Evolutionary conservation across 2,329 filamentous ascomycete species (phyloP).

Genomic region (Trichoderma aggressivum): DNA sequence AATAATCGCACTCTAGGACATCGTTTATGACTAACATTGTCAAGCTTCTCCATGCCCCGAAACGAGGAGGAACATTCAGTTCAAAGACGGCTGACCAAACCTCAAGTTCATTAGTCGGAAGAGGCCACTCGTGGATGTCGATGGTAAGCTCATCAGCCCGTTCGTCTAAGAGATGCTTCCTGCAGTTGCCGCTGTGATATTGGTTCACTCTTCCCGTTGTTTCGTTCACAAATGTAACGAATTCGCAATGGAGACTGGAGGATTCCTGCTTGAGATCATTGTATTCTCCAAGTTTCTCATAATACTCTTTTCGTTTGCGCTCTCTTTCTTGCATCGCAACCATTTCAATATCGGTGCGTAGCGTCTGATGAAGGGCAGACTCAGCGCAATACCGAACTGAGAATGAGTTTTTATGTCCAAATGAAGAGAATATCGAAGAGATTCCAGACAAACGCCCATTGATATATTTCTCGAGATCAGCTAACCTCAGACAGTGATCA

Average conservation of each 20-base stretch:
- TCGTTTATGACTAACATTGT: background rate
- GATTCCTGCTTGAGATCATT: fast-evolving
- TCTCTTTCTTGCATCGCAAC: background rate
- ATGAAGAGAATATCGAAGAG: background rate
- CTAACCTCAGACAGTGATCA: no score
- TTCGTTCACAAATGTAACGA: background rate
- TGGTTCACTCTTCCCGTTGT: background rate
- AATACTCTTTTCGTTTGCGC: background rate
- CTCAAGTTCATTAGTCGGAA: conserved; percentile 32
- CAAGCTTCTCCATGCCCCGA: background rate
- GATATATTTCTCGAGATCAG: background rate
- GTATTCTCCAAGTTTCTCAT: background rate
- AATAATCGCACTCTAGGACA: background rate
- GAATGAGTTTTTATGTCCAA: background rate
- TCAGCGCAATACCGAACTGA: background rate
- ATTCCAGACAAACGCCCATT: background rate
- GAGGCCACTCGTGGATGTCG: conserved; percentile 54
- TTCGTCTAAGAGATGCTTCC: background rate
- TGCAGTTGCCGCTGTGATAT: background rate
- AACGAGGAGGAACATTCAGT: conserved; percentile 37
- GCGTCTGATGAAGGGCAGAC: background rate
- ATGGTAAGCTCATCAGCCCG: conserved; percentile 42
- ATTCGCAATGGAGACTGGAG: background rate
- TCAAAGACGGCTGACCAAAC: conserved; percentile 53
- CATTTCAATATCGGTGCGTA: background rate